Conservation (phyloP, 176 grass and related monocot genomes). For the Paspalum vaginatum region DNA sequence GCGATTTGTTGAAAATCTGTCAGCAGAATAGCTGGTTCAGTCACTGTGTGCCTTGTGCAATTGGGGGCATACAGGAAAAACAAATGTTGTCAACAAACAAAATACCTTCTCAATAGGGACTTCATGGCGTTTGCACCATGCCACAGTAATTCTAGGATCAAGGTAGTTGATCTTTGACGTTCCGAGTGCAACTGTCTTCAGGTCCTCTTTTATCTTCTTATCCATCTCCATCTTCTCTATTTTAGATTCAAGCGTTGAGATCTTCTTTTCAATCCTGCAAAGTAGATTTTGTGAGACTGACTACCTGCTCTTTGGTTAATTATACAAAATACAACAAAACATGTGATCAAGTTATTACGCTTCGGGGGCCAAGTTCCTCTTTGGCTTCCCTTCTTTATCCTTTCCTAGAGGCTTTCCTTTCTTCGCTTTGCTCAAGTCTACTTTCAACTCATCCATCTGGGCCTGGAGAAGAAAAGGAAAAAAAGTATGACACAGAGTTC, state of each 20-base stretch:
- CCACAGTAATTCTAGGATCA: conserved; percentile 93
- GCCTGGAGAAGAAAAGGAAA: conserved; percentile 48
- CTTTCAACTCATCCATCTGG: conserved; percentile 70
- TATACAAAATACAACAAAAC: conserved; percentile 24
- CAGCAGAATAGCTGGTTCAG: conserved; percentile 21
- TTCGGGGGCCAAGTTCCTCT: conserved; percentile 81
- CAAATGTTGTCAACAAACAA: not conserved
- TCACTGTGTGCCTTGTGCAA: conserved; percentile 62
- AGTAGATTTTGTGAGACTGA: conserved; percentile 48
- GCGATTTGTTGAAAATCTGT: conserved; percentile 98
- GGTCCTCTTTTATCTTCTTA: conserved; percentile 86
- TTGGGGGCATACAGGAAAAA: conserved; percentile 30
- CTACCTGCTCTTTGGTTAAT: conserved; percentile 19
- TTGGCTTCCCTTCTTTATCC: conserved; percentile 84
- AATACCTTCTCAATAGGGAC: conserved; percentile 98
- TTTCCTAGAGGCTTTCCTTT: conserved; percentile 80
- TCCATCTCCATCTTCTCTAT: conserved; percentile 95
- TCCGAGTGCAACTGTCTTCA: conserved; percentile 91
- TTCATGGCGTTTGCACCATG: conserved; percentile 99
- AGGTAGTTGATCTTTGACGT: conserved; percentile 99
- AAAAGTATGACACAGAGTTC: conserved; percentile 15
- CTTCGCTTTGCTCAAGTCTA: conserved; percentile 76
- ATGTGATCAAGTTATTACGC: conserved; percentile 51
- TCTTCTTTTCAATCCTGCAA: conserved; percentile 92
- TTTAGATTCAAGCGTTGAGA: conserved; percentile 62